Percentiles rank a stretch among this genome's conserved stretches.
Evolutionary conservation across 192 early-diverging fungal species (phyloP).

Genomic region (Jimgerdemannia flammicorona): DNA sequence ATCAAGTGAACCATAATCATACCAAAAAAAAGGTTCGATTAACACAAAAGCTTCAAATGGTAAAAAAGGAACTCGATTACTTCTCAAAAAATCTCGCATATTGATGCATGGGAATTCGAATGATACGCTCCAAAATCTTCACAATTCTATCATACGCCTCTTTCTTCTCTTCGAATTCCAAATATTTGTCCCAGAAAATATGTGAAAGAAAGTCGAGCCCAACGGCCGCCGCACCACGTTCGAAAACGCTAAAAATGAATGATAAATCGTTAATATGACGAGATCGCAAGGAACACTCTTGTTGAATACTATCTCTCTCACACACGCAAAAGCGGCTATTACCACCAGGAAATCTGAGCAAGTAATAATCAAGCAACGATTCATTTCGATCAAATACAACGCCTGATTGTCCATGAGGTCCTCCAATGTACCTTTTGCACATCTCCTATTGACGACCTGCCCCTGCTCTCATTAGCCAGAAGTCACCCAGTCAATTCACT

Average conservation of each 20-base stretch:
- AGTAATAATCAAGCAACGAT: conserved; percentile 18
- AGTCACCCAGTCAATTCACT: no score
- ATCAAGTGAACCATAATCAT: no score
- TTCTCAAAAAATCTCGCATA: conserved; percentile 70
- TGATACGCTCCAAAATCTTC: conserved; percentile 59
- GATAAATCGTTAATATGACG: conserved; percentile 6
- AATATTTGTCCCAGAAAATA: conserved; percentile 58
- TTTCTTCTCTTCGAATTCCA: conserved; percentile 48
- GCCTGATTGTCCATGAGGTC: not conserved
- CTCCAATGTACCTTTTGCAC: not conserved
- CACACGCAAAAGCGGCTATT: no score
- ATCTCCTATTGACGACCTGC: not conserved
- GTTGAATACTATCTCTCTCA: no score
- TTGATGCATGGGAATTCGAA: conserved; percentile 70
- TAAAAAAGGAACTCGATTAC: conserved; percentile 24
- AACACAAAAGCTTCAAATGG: not conserved
- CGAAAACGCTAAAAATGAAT: conserved; percentile 44
- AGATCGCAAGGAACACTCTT: not conserved
- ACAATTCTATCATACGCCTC: conserved; percentile 36
- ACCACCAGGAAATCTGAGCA: conserved; percentile 17
- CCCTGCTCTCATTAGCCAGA: no score
- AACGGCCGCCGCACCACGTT: conserved; percentile 57
- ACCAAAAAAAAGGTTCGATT: no score
- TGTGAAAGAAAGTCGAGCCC: conserved; percentile 70
- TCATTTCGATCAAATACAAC: conserved; percentile 12